phyloP scores from a whole-genome alignment of 2,329 filamentous ascomycete species.

The Colletotrichum melonis region DNA sequence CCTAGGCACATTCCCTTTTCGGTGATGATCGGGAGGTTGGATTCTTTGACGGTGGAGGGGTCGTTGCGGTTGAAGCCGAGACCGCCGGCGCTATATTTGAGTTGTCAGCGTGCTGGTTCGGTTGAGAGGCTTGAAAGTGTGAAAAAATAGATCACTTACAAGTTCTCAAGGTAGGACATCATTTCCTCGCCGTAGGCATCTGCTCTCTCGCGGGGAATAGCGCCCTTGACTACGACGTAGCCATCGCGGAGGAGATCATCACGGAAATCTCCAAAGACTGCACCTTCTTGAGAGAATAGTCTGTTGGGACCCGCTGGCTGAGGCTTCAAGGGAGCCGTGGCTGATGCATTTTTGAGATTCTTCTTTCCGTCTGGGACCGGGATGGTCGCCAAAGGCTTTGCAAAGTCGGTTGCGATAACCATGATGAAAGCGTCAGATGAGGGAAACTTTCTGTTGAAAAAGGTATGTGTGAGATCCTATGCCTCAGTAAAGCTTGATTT shows the following conservation, averaged over 20 bases:
- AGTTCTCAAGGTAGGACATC: slow-evolving; percentile 12
- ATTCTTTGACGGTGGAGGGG: slow-evolving; percentile 48
- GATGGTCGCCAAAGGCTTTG: neutral
- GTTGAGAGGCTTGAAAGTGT: too few species aligned
- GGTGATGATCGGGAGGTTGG: slow-evolving; percentile 38
- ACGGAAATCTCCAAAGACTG: neutral
- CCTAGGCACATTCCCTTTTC: slow-evolving; percentile 27
- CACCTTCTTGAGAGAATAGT: neutral
- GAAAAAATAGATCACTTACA: neutral
- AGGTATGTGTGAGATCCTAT: neutral
- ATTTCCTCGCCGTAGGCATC: slow-evolving; percentile 14
- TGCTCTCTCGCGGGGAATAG: neutral
- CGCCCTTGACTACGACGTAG: slow-evolving; percentile 18
- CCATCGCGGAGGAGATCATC: slow-evolving; percentile 9
- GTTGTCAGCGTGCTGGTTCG: too few species aligned
- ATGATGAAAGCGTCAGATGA: neutral
- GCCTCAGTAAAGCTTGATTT: neutral
- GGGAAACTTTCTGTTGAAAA: neutral
- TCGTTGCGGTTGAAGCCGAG: slow-evolving; percentile 45
- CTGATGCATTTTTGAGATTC: neutral
- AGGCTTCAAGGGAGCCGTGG: neutral
- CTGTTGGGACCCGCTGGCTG: neutral
- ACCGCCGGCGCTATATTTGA: neutral
- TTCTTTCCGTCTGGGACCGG: slow-evolving; percentile 5
- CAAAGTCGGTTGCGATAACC: slow-evolving; percentile 13